Conservation (phyloP, 2,329 filamentous ascomycete genomes). For the Epicoccum sorghinum region DNA sequence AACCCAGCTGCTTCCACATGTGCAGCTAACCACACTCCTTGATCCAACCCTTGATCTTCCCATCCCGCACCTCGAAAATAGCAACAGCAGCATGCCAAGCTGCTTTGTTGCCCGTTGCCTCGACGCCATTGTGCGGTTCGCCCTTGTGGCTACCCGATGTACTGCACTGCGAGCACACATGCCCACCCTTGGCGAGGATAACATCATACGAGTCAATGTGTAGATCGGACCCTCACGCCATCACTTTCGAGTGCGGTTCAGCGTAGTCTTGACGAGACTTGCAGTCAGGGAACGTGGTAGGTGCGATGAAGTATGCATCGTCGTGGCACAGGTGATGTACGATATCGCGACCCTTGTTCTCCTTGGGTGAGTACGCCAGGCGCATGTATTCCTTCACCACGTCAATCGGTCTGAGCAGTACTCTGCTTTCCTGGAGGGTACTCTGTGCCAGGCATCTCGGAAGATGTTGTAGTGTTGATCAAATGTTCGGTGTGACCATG, state of each 20-base stretch:
- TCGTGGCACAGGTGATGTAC: constrained; percentile 44
- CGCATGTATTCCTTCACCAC: constrained; percentile 48
- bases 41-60: constrained; percentile 46
- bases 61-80: constrained; percentile 48
- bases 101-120: constrained; percentile 39
- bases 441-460: constrained; percentile 11
- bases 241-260: constrained; percentile 46
- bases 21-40: constrained; percentile 47
- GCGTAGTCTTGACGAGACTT: constrained; percentile 48
- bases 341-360: constrained; percentile 43
- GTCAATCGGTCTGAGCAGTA: constrained; percentile 22
- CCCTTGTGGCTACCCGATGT: constrained; percentile 48
- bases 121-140: constrained; percentile 45
- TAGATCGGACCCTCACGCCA: constrained; percentile 44
- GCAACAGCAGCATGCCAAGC: constrained; percentile 47
- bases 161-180: constrained; percentile 47
- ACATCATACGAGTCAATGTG: constrained; percentile 47
- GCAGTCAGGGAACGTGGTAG: constrained; percentile 48
- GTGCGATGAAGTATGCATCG: constrained; percentile 44
- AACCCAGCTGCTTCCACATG: constrained; percentile 24
- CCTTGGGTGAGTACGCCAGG: constrained; percentile 45
- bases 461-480: neutral
- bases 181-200: constrained; percentile 44
- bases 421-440: constrained; percentile 16
- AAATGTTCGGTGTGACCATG: no score